These are phyloP conservation scores for Xanthoconium purpureum DNA, from an alignment of 768 basidiomycete genomes.

Conservation along the genomic window DNA sequence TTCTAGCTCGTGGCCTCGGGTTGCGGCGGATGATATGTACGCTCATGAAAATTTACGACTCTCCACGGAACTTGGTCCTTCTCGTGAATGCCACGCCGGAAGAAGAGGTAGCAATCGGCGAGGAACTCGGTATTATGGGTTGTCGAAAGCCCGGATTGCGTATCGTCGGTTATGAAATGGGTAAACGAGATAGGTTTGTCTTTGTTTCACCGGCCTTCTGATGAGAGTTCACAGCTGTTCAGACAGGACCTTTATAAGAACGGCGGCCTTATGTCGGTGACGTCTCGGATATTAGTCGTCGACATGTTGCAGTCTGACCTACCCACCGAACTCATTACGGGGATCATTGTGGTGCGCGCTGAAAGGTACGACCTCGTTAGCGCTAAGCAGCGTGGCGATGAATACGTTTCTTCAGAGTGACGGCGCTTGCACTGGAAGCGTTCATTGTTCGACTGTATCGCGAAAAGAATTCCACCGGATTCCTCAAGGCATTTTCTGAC, in stretches of 20 bases:
- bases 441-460: conserved; percentile 92
- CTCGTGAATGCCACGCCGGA: conserved; percentile 81
- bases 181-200: conserved; percentile 70
- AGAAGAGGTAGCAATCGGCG: conserved; percentile 88
- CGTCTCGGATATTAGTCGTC: conserved; percentile 90
- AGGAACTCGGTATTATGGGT: conserved; percentile 90
- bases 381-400: not conserved
- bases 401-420: conserved; percentile 55
- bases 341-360: conserved; percentile 86
- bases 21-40: conserved; percentile 80
- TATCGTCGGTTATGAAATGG: conserved; percentile 79
- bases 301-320: conserved; percentile 90
- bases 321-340: conserved; percentile 82
- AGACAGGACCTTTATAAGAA: conserved; percentile 84
- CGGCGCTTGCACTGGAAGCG: conserved; percentile 79
- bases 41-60: conserved; percentile 90
- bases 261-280: conserved; percentile 89
- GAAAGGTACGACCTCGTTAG: conserved; percentile 60
- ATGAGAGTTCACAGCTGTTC: conserved; percentile 10
- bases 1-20: conserved; percentile 90
- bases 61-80: conserved; percentile 77
- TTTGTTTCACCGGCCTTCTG: not conserved
- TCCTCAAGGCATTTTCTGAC: conserved; percentile 96
- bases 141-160: conserved; percentile 83
- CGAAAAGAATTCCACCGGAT: conserved; percentile 85